Percentiles rank a stretch among this genome's conserved stretches.
Evolutionary conservation across 2,329 filamentous ascomycete species (phyloP).

Genomic region (Cladosporium sp.): DNA sequence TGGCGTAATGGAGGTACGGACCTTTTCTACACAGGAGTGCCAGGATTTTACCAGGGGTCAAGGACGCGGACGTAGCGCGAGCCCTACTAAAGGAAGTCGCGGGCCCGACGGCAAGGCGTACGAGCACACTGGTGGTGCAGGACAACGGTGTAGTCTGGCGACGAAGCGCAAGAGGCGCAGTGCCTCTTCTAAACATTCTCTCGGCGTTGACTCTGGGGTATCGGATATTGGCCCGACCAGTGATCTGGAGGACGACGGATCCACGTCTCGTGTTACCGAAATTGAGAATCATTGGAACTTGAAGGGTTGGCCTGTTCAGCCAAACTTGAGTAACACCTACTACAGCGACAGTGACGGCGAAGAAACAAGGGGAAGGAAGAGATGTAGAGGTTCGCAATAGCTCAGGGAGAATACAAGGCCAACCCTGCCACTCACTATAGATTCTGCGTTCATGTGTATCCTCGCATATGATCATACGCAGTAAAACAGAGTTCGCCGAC

Average conservation of each 20-base stretch:
- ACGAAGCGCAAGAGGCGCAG: slow-evolving; percentile 5
- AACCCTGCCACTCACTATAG: no score
- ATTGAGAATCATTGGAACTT: not conserved
- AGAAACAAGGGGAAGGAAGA: slow-evolving; percentile 1
- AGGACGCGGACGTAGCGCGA: slow-evolving; percentile 3
- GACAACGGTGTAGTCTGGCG: not conserved
- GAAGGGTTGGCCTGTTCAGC: not conserved
- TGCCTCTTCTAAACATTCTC: not conserved
- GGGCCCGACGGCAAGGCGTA: slow-evolving; percentile 4
- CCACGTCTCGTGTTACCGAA: not conserved
- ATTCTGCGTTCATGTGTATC: no score
- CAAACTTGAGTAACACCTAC: not conserved
- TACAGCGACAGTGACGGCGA: not conserved
- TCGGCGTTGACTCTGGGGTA: slow-evolving; percentile 1
- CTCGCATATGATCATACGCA: no score
- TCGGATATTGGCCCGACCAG: slow-evolving; percentile 1
- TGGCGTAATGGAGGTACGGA: slow-evolving; percentile 3
- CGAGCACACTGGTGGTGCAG: not conserved
- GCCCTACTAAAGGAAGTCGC: slow-evolving; percentile 5
- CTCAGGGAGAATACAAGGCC: no score
- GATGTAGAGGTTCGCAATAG: not conserved
- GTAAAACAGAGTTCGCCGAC: no score
- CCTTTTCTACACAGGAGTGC: slow-evolving; percentile 5
- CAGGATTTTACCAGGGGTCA: not conserved
- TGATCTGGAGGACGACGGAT: not conserved